A percentile compares a stretch with the other conserved stretches of the same genome.
These are phyloP conservation scores for Phytophthora syringae DNA, from an alignment of 352 stramenopile genomes.

Conservation along the genomic window DNA sequence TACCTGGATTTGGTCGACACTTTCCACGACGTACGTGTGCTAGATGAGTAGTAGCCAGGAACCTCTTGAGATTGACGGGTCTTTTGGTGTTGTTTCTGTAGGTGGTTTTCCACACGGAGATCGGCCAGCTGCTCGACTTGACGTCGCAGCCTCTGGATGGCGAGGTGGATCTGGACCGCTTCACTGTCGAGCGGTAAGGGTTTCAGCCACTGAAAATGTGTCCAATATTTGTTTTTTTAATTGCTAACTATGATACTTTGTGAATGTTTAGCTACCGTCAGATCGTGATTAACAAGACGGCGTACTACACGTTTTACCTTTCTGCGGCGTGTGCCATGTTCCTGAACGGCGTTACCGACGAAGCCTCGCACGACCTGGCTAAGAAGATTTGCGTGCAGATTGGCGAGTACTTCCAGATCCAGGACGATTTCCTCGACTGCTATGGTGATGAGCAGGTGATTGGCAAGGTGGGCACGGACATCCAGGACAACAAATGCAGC, in stretches of 20 bases:
- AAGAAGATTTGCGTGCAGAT: slow-evolving; percentile 97
- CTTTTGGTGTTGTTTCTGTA: too few species aligned
- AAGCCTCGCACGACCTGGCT: slow-evolving; percentile 80
- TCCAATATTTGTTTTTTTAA: background rate
- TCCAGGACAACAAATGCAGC: slow-evolving; percentile 99
- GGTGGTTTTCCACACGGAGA: slow-evolving; percentile 97
- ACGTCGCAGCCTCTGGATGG: slow-evolving; percentile 88
- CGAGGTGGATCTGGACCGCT: slow-evolving; percentile 88
- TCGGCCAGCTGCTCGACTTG: slow-evolving; percentile 95
- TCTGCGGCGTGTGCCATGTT: slow-evolving; percentile 93
- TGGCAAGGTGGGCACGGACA: slow-evolving; percentile 97
- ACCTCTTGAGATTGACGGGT: too few species aligned
- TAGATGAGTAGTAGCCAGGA: too few species aligned
- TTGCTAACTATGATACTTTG: slow-evolving; percentile 14
- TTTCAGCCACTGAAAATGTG: slow-evolving; percentile 5
- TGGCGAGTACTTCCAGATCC: slow-evolving; percentile 99
- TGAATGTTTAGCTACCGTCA: slow-evolving; percentile 60
- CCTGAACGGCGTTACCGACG: slow-evolving; percentile 82
- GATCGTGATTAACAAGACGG: slow-evolving; percentile 99
- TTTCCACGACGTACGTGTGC: slow-evolving; percentile 87
- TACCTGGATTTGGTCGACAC: slow-evolving; percentile 97
- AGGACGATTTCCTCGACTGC: slow-evolving; percentile 99
- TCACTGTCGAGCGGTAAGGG: slow-evolving; percentile 93
- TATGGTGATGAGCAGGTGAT: slow-evolving; percentile 95
- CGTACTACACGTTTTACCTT: slow-evolving; percentile 99